These are phyloP conservation scores for Cercospora citrullina DNA, from an alignment of 2,329 filamentous ascomycete genomes.

Conservation along the genomic window DNA sequence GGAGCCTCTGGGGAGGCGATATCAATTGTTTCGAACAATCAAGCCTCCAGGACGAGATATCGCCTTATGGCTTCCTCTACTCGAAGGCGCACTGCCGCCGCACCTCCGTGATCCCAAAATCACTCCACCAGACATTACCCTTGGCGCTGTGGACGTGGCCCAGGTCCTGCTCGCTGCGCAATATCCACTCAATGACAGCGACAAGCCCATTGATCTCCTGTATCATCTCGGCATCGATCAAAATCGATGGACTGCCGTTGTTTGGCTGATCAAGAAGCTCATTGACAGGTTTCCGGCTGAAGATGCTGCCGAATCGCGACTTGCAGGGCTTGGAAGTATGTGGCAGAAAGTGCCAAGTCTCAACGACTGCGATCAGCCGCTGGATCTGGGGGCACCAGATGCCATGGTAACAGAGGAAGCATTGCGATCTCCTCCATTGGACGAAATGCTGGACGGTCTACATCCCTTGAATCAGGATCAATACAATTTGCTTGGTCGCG, in stretches of 20 bases:
- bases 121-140: slow-evolving; percentile 12
- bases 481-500: slow-evolving; percentile 34
- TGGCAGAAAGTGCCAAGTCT: slow-evolving; percentile 21
- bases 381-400: slow-evolving; percentile 1
- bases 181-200: neutral
- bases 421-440: slow-evolving; percentile 13
- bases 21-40: slow-evolving; percentile 17
- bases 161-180: slow-evolving; percentile 34
- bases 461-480: slow-evolving; percentile 4
- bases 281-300: slow-evolving; percentile 36
- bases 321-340: slow-evolving; percentile 11
- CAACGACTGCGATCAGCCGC: slow-evolving; percentile 17
- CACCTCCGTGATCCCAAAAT: slow-evolving; percentile 21
- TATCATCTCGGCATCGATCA: slow-evolving; percentile 43
- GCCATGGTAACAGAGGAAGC: neutral
- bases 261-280: slow-evolving; percentile 50
- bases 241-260: slow-evolving; percentile 46
- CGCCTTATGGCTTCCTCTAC: slow-evolving; percentile 21
- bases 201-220: slow-evolving; percentile 41
- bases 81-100: slow-evolving; percentile 28
- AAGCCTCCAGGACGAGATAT: slow-evolving; percentile 5
- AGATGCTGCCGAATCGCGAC: neutral
- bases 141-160: slow-evolving; percentile 28
- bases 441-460: slow-evolving; percentile 28
- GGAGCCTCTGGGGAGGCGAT: slow-evolving; percentile 2